Conservation (phyloP, 2,329 filamentous ascomycete genomes). For the Colletotrichum australisinense region DNA sequence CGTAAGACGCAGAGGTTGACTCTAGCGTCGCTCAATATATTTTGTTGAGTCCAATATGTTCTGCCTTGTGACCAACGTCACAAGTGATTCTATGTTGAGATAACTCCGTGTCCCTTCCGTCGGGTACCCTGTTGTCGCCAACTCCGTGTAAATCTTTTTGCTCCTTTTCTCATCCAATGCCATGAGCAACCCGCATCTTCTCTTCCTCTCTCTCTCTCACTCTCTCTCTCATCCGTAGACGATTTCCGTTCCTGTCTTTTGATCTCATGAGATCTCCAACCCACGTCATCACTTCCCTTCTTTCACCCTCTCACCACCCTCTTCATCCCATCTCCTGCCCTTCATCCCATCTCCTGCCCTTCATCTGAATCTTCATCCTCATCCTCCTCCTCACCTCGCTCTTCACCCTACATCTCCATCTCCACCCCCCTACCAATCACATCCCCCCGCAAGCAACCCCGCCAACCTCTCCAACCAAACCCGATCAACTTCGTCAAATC, state of each 20-base stretch:
- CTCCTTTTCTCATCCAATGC: not conserved
- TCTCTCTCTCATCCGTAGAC: no score
- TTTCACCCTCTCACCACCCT: no score
- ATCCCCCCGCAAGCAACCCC: slow-evolving; percentile 65
- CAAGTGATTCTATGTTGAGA: not conserved
- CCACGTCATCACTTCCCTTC: no score
- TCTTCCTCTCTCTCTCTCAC: no score
- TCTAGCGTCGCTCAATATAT: slow-evolving; percentile 23
- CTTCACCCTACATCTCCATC: not conserved
- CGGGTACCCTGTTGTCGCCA: not conserved
- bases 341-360: no score
- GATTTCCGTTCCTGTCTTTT: no score
- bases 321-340: no score
- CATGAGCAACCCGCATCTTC: no score
- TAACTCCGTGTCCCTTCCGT: not conserved
- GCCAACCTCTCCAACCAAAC: slow-evolving; percentile 75
- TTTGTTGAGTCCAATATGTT: slow-evolving; percentile 8
- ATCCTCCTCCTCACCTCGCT: not conserved
- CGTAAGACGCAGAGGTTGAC: slow-evolving; percentile 1
- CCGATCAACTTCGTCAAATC: slow-evolving; percentile 78
- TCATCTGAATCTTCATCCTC: rapidly evolving
- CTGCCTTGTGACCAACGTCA: not conserved
- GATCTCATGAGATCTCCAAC: no score
- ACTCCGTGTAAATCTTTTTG: not conserved
- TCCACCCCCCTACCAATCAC: slow-evolving; percentile 67